phyloP scores from a whole-genome alignment of 2,329 filamentous ascomycete genomes.

The Aspergillus carbonarius region DNA sequence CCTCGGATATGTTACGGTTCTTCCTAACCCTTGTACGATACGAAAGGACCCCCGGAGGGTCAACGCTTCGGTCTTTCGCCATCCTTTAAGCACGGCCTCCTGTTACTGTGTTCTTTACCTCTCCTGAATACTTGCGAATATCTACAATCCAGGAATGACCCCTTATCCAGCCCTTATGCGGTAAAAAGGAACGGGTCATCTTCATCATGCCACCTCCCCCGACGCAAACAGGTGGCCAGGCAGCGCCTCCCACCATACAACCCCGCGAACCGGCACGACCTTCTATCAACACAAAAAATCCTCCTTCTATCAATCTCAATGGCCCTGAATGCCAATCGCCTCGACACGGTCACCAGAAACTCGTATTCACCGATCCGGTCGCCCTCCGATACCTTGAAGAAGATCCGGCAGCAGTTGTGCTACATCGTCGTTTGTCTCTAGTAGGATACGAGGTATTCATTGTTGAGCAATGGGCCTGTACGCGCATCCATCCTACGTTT shows the following conservation, averaged over 20 bases:
- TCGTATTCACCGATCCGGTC: conserved; percentile 66
- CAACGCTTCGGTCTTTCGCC: conserved; percentile 20
- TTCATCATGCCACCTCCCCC: conserved; percentile 18
- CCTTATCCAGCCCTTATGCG: conserved; percentile 5
- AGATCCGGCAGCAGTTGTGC: conserved; percentile 71
- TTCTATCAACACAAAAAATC: conserved; percentile 21
- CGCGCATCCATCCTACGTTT: conserved; percentile 82
- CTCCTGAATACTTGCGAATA: background rate
- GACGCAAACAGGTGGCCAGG: conserved; percentile 25
- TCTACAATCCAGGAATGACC: conserved; percentile 9
- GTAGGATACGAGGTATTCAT: conserved; percentile 89
- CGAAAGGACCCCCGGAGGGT: conserved; percentile 29
- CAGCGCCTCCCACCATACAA: conserved; percentile 21
- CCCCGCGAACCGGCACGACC: conserved; percentile 30
- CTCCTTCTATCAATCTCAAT: conserved; percentile 19
- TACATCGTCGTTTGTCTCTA: conserved; percentile 69
- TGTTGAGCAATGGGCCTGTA: conserved; percentile 97
- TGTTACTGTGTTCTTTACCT: background rate
- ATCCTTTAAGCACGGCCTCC: conserved; percentile 22
- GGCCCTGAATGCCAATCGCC: conserved; percentile 15
- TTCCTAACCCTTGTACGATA: conserved; percentile 22
- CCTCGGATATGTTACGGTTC: conserved; percentile 29
- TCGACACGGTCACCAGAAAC: conserved; percentile 51
- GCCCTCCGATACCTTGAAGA: conserved; percentile 79
- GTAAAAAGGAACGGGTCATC: conserved; percentile 11